Evolutionary conservation across 352 stramenopile genomes (phyloP), one percentile per base, ranked within the genome.

Genomic region (Globisporangium cystogenes): DNA sequence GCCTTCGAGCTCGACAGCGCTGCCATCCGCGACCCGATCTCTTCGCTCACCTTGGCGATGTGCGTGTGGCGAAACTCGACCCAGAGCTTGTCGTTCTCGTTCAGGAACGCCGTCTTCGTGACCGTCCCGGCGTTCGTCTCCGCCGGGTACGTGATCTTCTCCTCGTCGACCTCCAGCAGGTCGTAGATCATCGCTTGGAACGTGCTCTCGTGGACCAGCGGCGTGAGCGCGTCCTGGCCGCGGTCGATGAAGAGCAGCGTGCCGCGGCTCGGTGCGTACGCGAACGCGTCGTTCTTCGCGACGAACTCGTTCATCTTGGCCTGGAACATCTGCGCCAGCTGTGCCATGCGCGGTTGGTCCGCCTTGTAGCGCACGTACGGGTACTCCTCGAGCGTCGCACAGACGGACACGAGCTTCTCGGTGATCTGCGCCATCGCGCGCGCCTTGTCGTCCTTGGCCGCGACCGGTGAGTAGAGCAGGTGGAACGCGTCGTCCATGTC

Each of bases 181-280:
- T 99, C 96, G 62, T 99, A 95, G 16, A 98, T 90, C 81, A 99
- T 94, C 1, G 95, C 88, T 68, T 99, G 95, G 67, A 99, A 99
- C 3, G 87, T 98, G 69, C 97, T 98, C 63, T 99, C 95, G 67
- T 99, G 97, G 67, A 99, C 96, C 35, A 99, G 70, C 0, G 96
- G 97, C 15, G 95, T 89, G 21, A 99, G 70, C 41, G 88, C 82
- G 69, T 99, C 96, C 58, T 96, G 85, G 4, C 85, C 81, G 47
- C 97, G 78, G 70, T 99, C 96, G 44, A 99, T 71, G 27, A 99
- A 81, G 1, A 99, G 69, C 7, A 99, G 51, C 1, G 96, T 99
- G 0, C 90, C 86, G 23, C 93, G 76, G 41, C 91, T 93, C 0
- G 78, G 59, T 0, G 82, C 73, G 63, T 98, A 98, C 64, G 87